phyloP scores from a whole-genome alignment of 2,329 filamentous ascomycete species.

The Colletotrichum gloeosporioides region DNA sequence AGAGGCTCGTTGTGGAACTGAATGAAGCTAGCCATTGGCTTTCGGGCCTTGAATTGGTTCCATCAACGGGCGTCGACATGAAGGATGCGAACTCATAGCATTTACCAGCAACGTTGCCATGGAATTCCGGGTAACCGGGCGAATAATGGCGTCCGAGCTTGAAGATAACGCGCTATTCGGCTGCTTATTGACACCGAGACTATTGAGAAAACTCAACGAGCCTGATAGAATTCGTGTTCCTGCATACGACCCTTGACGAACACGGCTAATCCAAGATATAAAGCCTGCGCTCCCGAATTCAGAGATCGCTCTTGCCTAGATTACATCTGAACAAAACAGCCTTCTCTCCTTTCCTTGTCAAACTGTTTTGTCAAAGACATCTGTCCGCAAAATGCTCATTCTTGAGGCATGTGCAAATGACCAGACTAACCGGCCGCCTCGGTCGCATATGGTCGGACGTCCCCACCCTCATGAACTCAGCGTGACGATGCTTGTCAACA shows the following conservation, averaged over 20 bases:
- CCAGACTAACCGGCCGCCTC: background rate
- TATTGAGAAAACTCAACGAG: background rate
- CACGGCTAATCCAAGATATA: background rate
- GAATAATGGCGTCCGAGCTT: background rate
- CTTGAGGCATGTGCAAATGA: background rate
- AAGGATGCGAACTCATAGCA: background rate
- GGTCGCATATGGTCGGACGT: background rate
- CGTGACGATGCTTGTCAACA: background rate
- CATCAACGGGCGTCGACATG: background rate
- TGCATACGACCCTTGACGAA: background rate
- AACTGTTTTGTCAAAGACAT: background rate
- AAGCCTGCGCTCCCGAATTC: background rate
- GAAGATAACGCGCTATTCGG: background rate
- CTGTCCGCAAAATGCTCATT: background rate
- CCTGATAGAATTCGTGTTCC: background rate
- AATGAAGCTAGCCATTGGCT: background rate
- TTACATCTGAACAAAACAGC: fast-evolving
- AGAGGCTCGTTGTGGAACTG: background rate
- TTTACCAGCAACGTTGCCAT: background rate
- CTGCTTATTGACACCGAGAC: background rate
- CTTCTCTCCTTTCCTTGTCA: fast-evolving
- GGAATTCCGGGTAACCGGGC: background rate
- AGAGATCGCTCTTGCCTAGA: background rate
- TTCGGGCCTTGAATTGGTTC: fast-evolving
- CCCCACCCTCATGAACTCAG: background rate